Evolutionary conservation across 352 stramenopile genomes (phyloP).

Genomic region (Phytophthora pistaciae): DNA sequence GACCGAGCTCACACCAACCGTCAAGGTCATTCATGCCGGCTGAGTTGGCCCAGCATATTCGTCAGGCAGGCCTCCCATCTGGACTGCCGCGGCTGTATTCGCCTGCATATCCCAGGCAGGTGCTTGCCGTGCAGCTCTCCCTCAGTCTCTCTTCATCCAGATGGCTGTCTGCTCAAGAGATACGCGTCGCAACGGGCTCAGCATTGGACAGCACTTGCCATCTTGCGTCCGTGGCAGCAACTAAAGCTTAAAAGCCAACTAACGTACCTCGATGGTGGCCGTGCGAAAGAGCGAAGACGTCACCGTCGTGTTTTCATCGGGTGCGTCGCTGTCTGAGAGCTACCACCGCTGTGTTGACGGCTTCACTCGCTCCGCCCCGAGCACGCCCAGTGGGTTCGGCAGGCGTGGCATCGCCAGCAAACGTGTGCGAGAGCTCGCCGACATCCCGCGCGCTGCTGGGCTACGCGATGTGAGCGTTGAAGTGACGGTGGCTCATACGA

Average conservation of each 20-base stretch:
- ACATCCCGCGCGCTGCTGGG: conserved; percentile 67
- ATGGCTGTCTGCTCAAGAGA: conserved; percentile 21
- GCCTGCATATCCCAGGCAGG: conserved; percentile 7
- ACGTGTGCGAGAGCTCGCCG: conserved; percentile 51
- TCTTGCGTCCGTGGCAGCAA: conserved; percentile 1
- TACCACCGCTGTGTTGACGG: conserved; percentile 26
- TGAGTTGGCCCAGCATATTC: not conserved
- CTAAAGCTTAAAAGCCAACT: not conserved
- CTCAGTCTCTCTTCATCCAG: conserved; percentile 13
- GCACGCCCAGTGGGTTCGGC: conserved; percentile 16
- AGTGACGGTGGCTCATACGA: conserved; percentile 59
- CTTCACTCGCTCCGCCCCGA: conserved; percentile 21
- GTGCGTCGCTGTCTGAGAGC: conserved; percentile 24
- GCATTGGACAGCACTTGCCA: conserved; percentile 8
- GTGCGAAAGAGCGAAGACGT: conserved; percentile 27
- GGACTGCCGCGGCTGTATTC: not conserved
- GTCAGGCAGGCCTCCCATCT: not conserved
- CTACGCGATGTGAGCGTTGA: conserved; percentile 59
- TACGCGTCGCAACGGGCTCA: conserved; percentile 16
- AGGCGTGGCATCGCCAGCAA: conserved; percentile 28
- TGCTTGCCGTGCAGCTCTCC: conserved; percentile 11
- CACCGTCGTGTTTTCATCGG: conserved; percentile 23
- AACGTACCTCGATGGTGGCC: conserved; percentile 20
- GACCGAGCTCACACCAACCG: too few relatives aligned
- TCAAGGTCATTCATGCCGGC: too few relatives aligned